These are phyloP conservation scores for Tetrapisispora namnaoensis DNA, from an alignment of 805 yeast genomes.

Conservation along the genomic window DNA sequence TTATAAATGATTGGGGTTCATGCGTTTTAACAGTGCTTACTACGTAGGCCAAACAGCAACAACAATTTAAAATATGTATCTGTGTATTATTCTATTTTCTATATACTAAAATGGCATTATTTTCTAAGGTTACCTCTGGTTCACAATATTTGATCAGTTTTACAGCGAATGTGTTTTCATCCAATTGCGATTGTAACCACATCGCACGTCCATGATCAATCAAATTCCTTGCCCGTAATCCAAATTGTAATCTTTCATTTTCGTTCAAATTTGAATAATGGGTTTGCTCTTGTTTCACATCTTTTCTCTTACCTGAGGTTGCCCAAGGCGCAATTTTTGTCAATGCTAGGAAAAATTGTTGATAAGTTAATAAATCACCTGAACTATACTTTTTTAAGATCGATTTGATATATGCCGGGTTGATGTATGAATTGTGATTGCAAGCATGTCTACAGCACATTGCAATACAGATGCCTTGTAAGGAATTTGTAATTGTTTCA, in stretches of 20 bases:
- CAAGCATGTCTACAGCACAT: slow-evolving; percentile 92
- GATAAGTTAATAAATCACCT: slow-evolving; percentile 11
- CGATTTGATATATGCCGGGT: slow-evolving; percentile 14
- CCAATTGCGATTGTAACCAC: slow-evolving; percentile 35
- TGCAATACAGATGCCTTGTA: slow-evolving; percentile 65
- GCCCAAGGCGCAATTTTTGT: slow-evolving; percentile 82
- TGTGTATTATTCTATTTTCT: neutral
- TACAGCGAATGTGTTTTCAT: slow-evolving; percentile 32
- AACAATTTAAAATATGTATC: too few relatives aligned
- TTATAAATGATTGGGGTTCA: too few relatives aligned
- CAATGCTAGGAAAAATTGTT: slow-evolving; percentile 37
- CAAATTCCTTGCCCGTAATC: slow-evolving; percentile 58
- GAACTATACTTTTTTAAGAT: slow-evolving; percentile 33
- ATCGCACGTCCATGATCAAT: slow-evolving; percentile 59
- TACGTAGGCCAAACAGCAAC: too few relatives aligned
- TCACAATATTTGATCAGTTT: slow-evolving; percentile 52
- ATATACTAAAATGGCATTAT: slow-evolving; percentile 42
- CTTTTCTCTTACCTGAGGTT: slow-evolving; percentile 48
- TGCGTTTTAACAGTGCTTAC: too few relatives aligned
- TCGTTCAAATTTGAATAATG: slow-evolving; percentile 41
- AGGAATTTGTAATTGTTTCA: slow-evolving; percentile 5
- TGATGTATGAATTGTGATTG: slow-evolving; percentile 36
- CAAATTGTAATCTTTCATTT: slow-evolving; percentile 47
- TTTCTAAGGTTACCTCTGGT: slow-evolving; percentile 55
- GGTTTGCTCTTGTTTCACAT: neutral